Percentiles rank a stretch among this genome's conserved stretches.
phyloP scores from a whole-genome alignment of 1,284 basidiomycete species.

The Ustilago esculenta region DNA sequence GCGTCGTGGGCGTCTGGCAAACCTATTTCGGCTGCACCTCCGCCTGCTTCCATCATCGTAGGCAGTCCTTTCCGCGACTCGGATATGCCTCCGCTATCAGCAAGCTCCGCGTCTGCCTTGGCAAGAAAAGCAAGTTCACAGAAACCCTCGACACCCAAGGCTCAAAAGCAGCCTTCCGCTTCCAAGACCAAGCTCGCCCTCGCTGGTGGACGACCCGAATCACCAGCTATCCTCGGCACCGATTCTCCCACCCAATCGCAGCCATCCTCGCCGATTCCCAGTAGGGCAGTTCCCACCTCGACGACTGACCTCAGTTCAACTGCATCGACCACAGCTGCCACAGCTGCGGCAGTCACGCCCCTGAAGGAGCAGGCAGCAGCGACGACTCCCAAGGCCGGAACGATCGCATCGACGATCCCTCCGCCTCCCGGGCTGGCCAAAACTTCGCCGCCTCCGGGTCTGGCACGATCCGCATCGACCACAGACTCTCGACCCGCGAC shows the following conservation, averaged over 20 bases:
- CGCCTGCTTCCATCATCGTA: slow-evolving; percentile 33
- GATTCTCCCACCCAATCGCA: slow-evolving; percentile 35
- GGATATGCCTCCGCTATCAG: slow-evolving; percentile 58
- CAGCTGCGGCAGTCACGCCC: slow-evolving; percentile 10
- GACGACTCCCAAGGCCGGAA: slow-evolving; percentile 5
- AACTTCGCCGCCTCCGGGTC: slow-evolving; percentile 36
- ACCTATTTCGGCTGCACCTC: slow-evolving; percentile 28
- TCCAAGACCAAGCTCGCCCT: slow-evolving; percentile 33
- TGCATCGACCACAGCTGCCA: not conserved
- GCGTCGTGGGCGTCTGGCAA: slow-evolving; percentile 65
- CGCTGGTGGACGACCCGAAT: slow-evolving; percentile 34
- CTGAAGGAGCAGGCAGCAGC: slow-evolving; percentile 10
- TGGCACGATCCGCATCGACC: slow-evolving; percentile 51
- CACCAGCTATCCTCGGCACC: slow-evolving; percentile 32
- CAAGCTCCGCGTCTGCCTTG: slow-evolving; percentile 39
- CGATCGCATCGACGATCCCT: slow-evolving; percentile 14
- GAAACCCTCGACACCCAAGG: slow-evolving; percentile 39
- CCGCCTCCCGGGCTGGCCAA: slow-evolving; percentile 60
- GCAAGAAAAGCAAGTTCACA: slow-evolving; percentile 47
- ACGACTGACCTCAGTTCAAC: slow-evolving; percentile 4
- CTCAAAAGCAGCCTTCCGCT: slow-evolving; percentile 28
- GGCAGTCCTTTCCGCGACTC: slow-evolving; percentile 54
- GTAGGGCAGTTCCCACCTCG: slow-evolving; percentile 38
- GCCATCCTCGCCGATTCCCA: slow-evolving; percentile 32
- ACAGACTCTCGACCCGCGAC: slow-evolving; percentile 71